Evolutionary conservation across 1,139 yeast genomes (phyloP).

Genomic region (Pichia sp.): DNA sequence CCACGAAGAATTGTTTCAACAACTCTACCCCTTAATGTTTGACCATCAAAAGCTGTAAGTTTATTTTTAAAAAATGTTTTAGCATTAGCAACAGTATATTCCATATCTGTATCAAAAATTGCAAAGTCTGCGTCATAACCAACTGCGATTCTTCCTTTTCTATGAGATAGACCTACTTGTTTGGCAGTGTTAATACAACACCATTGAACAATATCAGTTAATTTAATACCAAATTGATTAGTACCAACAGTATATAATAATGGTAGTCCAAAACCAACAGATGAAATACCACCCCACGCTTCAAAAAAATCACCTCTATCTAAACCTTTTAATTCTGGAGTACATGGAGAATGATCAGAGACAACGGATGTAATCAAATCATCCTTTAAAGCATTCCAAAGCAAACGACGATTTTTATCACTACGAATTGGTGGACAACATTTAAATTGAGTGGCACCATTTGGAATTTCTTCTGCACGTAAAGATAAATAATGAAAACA

Average conservation of each 20-base stretch:
- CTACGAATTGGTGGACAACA: conserved; percentile 94
- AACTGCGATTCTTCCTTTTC: conserved; percentile 62
- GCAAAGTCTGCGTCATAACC: conserved; percentile 89
- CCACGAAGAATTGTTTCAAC: conserved; percentile 78
- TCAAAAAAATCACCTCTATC: conserved; percentile 81
- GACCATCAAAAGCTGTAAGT: conserved; percentile 78
- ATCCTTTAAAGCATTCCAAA: conserved; percentile 71
- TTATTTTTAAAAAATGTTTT: conserved; percentile 75
- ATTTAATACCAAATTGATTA: conserved; percentile 42
- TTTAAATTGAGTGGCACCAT: conserved; percentile 74
- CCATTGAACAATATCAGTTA: conserved; percentile 68
- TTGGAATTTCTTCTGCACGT: conserved; percentile 68
- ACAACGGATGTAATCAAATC: conserved; percentile 79
- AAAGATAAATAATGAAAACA: conserved; percentile 87
- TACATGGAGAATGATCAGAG: conserved; percentile 94
- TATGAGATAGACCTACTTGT: conserved; percentile 71
- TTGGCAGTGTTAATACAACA: conserved; percentile 77
- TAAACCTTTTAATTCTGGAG: conserved; percentile 79
- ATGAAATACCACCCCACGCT: conserved; percentile 97
- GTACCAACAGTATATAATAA: conserved; percentile 71
- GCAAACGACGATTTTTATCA: conserved; percentile 56
- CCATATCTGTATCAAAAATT: conserved; percentile 61
- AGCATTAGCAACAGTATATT: conserved; percentile 51
- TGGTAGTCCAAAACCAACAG: conserved; percentile 87
- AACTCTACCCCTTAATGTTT: conserved; percentile 62